A percentile compares a stretch with the other conserved stretches of the same genome.
Conservation (phyloP, 1,139 yeast species). For the Pichia sp. region DNA sequence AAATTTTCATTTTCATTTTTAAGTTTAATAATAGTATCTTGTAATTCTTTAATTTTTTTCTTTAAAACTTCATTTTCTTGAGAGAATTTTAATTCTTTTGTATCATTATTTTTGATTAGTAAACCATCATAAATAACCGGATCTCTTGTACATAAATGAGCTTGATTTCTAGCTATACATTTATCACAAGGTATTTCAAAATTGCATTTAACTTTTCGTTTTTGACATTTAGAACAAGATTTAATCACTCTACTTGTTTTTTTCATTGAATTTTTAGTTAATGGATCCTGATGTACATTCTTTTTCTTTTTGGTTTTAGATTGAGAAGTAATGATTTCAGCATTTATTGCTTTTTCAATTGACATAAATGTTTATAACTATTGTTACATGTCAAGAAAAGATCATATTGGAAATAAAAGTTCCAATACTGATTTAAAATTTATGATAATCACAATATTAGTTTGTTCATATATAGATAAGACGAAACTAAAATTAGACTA, state of each 20-base stretch:
- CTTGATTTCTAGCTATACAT: conserved; percentile 29
- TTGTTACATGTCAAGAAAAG: no score
- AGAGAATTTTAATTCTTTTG: conserved; percentile 21
- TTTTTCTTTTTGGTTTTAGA: not conserved
- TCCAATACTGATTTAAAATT: no score
- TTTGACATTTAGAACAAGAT: conserved; percentile 29
- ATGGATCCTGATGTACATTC: not conserved
- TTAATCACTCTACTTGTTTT: conserved; percentile 26
- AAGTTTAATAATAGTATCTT: conserved; percentile 19
- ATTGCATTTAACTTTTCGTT: conserved; percentile 31
- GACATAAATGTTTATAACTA: no score
- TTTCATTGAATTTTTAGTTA: conserved; percentile 12
- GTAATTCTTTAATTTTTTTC: conserved; percentile 24
- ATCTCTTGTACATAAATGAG: conserved; percentile 27
- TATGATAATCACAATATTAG: no score
- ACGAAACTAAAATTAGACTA: no score
- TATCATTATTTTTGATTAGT: conserved; percentile 21
- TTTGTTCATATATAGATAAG: no score
- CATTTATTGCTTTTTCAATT: no score
- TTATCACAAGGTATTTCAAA: conserved; percentile 32
- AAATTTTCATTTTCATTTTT: conserved; percentile 2
- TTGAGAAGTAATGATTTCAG: no score
- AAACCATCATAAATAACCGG: conserved; percentile 27
- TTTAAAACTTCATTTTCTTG: conserved; percentile 27
- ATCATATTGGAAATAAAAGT: no score